Base-by-base conservation (phyloP, 1,284 basidiomycete species). In the Moesziomyces sp. region DNA sequence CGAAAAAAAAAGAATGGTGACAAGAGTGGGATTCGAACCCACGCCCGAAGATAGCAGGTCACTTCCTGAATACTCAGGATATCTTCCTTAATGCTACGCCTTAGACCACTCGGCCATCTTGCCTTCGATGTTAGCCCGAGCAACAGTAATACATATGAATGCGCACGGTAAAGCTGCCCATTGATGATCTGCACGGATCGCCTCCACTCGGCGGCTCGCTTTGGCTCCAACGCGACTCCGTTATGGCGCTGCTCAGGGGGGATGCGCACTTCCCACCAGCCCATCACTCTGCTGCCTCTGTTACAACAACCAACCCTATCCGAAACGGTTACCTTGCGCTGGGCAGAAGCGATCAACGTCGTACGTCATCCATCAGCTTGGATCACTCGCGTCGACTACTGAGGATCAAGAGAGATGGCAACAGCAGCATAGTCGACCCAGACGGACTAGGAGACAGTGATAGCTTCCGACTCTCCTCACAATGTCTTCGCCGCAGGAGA, bases 21-120 rank as follows among this genome's bases (percentile, higher is more conserved):
- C 78, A 79, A 80, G 73, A 79, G 80, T 80, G 78, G 80, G 80
- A 82, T 82, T 82, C 80, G 80, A 82, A 82, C 80, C 80, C 78
- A 80, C 80, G 78, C 76, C 79, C 77, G 76, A 79, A 78, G 74
- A 79, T 69, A 74, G 66, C 66, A 69, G 66, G 52, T 57, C 10
- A 38, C 35, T 51, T 47, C 48, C 49, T 42, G 50, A 55, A 28
- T 33, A 21, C 24, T 42, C 60, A 56, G 47, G 56, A 59, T 58
- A 74, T 74, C 61, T 61, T 74, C 66, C 66, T 69, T 69, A 74
- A 69, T 69, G 65, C 66, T 74, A 74, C 71, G 66, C 71, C 71
- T 74, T 74, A 74, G 70, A 74, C 71, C 71, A 69, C 71, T 74
- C 71, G 71, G 71, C 66, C 71, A 74, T 65, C 61, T 69, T 74